Conservation (phyloP, 2,329 filamentous ascomycete species). For the Penicillium sp. region DNA sequence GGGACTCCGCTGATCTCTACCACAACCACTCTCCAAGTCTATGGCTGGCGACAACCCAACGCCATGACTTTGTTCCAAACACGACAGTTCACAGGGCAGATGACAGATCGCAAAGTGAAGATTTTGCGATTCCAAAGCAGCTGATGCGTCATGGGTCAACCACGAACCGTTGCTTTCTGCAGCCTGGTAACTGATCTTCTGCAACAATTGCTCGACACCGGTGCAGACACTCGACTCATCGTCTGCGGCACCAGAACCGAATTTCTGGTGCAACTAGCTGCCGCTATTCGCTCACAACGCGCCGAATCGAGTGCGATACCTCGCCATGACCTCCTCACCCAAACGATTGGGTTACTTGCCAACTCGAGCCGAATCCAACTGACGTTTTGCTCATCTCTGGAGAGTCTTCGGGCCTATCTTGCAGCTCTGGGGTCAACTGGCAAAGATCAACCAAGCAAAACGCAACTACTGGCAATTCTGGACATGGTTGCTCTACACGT, state of each 20-base stretch:
- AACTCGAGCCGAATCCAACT: slow-evolving; percentile 67
- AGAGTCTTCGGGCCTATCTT: slow-evolving; percentile 74
- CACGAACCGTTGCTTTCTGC: slow-evolving; percentile 43
- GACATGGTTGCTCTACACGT: slow-evolving; percentile 44
- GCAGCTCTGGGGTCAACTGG: slow-evolving; percentile 47
- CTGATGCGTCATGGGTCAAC: slow-evolving; percentile 15
- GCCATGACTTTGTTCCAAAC: not conserved
- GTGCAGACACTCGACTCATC: slow-evolving; percentile 62
- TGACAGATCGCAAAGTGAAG: not conserved
- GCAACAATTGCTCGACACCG: slow-evolving; percentile 58
- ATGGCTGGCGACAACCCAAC: not conserved
- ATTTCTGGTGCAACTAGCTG: slow-evolving; percentile 62
- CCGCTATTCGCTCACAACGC: slow-evolving; percentile 43
- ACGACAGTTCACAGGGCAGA: not conserved
- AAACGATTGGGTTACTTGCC: slow-evolving; percentile 68
- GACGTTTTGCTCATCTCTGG: slow-evolving; percentile 71
- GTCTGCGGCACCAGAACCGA: slow-evolving; percentile 64
- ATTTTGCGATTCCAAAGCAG: not conserved
- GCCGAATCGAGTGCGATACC: slow-evolving; percentile 8
- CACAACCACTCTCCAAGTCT: not conserved
- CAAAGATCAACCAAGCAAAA: not conserved
- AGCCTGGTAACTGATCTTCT: slow-evolving; percentile 58
- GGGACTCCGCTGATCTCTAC: not conserved
- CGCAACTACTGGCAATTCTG: slow-evolving; percentile 39
- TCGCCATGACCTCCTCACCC: slow-evolving; percentile 52